These are phyloP conservation scores for Coemansia erecta DNA, from an alignment of 192 early-diverging fungal genomes.

Conservation along the genomic window DNA sequence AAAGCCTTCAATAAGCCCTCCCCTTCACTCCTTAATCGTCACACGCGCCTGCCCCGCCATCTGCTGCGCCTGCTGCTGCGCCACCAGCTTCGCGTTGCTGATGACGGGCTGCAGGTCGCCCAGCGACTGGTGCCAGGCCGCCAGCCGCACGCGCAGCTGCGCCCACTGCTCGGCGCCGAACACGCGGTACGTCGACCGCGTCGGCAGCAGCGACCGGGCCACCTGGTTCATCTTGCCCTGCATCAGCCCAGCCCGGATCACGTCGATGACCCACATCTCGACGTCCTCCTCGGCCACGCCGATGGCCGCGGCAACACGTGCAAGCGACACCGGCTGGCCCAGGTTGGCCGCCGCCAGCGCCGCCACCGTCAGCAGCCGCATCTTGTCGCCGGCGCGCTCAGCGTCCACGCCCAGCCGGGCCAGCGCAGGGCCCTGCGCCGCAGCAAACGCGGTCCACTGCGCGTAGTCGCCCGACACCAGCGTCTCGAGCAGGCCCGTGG, in stretches of 20 bases:
- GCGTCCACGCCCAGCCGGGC: slow-evolving; percentile 54
- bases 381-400: slow-evolving; percentile 71
- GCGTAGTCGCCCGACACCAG: slow-evolving; percentile 33
- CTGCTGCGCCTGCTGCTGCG: slow-evolving; percentile 52
- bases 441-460: slow-evolving; percentile 54
- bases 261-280: slow-evolving; percentile 95
- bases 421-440: slow-evolving; percentile 56
- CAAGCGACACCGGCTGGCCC: slow-evolving; percentile 67
- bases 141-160: slow-evolving; percentile 63
- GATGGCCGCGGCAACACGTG: slow-evolving; percentile 69
- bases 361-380: slow-evolving; percentile 81
- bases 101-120: slow-evolving; percentile 83
- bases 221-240: slow-evolving; percentile 96
- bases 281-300: slow-evolving; percentile 77
- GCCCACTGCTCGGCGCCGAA: slow-evolving; percentile 86
- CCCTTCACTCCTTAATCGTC: slow-evolving; percentile 32
- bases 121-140: slow-evolving; percentile 78
- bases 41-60: slow-evolving; percentile 29
- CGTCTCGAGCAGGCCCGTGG: slow-evolving; percentile 60
- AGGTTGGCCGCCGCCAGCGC: slow-evolving; percentile 71
- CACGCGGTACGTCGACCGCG: slow-evolving; percentile 78
- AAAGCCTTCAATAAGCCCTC: background rate
- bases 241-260: slow-evolving; percentile 85
- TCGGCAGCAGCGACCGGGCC: slow-evolving; percentile 72
- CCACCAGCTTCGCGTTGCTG: slow-evolving; percentile 77